Percentiles rank a stretch among this genome's conserved stretches.
Conservation (phyloP, 192 early-diverging fungal genomes). For the Backusella morwellensis region DNA sequence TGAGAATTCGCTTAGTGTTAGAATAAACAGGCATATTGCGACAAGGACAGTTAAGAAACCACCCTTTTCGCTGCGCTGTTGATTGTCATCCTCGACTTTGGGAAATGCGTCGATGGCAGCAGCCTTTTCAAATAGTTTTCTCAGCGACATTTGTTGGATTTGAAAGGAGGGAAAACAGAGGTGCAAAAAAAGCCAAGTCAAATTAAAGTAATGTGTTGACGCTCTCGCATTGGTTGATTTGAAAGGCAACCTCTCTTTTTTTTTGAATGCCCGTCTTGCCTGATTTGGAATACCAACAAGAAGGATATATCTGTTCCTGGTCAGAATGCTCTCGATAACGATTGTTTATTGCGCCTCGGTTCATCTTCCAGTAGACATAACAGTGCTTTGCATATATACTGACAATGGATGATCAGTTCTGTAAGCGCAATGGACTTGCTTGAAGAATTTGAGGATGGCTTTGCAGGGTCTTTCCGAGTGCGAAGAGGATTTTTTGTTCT, state of each 20-base stretch:
- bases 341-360: too few relatives aligned
- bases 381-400: too few relatives aligned
- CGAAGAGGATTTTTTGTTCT: too few relatives aligned
- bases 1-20: slow-evolving; percentile 66
- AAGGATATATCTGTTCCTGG: too few relatives aligned
- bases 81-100: slow-evolving; percentile 82
- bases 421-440: too few relatives aligned
- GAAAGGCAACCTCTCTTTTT: background rate
- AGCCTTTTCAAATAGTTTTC: slow-evolving; percentile 5
- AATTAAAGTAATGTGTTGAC: background rate
- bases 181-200: background rate
- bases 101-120: slow-evolving; percentile 78
- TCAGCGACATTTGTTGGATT: background rate
- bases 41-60: slow-evolving; percentile 75
- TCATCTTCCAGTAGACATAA: too few relatives aligned
- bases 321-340: too few relatives aligned
- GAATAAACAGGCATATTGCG: slow-evolving; percentile 58
- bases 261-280: background rate
- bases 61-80: slow-evolving; percentile 69
- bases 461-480: too few relatives aligned
- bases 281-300: too few relatives aligned
- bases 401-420: too few relatives aligned
- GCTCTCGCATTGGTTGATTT: background rate
- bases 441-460: too few relatives aligned
- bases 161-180: background rate